Percentiles rank a stretch among this genome's conserved stretches.
phyloP scores from a whole-genome alignment of 2,329 filamentous ascomycete genomes.

The Dryadomyces quercivorus region DNA sequence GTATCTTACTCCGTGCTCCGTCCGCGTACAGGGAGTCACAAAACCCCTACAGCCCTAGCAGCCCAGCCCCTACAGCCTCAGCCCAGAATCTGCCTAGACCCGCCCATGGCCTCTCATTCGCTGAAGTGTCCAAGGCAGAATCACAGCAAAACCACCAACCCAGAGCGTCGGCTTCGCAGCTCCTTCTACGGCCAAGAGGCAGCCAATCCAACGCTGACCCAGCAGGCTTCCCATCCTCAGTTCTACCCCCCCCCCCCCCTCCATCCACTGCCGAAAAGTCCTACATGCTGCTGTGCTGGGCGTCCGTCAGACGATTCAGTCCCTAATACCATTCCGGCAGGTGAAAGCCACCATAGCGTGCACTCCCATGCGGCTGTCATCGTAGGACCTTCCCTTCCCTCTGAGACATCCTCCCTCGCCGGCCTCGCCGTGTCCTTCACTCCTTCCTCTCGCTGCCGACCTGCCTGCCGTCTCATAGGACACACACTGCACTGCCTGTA shows the following conservation, averaged over 20 bases:
- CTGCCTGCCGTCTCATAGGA: not conserved
- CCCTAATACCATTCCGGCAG: not conserved
- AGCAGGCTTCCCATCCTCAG: not conserved
- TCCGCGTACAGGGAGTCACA: too few species aligned
- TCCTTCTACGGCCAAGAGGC: not conserved
- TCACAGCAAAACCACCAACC: not conserved
- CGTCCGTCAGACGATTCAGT: not conserved
- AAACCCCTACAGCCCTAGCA: too few species aligned
- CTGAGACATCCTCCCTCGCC: not conserved
- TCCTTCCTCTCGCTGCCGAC: not conserved
- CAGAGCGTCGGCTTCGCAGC: not conserved
- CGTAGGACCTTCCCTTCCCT: not conserved
- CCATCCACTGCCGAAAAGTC: slow-evolving; percentile 1
- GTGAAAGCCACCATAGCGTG: not conserved
- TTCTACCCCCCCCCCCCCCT: not conserved
- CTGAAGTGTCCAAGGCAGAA: not conserved
- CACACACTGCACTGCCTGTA: not conserved
- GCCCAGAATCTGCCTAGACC: not conserved
- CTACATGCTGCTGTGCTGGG: not conserved
- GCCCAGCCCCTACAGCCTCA: too few species aligned
- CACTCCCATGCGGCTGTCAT: slow-evolving; percentile 1
- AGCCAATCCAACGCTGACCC: not conserved
- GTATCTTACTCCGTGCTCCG: too few species aligned
- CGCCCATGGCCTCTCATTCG: not conserved
- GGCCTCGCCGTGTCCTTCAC: not conserved